Evolutionary conservation across 768 basidiomycete species (phyloP).

Genomic region (Leccinum barrowsii): DNA sequence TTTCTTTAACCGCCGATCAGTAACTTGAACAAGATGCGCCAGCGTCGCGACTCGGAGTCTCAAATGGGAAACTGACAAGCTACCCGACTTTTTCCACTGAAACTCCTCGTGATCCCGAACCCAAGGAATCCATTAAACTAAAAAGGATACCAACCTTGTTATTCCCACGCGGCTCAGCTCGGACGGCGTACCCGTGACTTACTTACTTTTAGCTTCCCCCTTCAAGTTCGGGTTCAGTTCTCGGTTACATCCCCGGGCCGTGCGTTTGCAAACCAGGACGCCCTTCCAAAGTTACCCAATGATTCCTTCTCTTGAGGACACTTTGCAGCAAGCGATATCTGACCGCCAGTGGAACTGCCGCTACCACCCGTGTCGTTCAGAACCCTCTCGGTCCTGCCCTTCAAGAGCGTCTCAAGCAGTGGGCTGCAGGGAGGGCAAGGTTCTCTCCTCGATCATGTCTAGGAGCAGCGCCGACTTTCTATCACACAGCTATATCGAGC

Average conservation of each 20-base stretch:
- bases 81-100: no score
- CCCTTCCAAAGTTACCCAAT: slow-evolving; percentile 84
- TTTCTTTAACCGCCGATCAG: no score
- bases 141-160: no score
- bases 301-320: slow-evolving; percentile 82
- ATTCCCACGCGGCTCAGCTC: background rate
- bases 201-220: background rate
- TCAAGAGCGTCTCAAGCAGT: slow-evolving; percentile 72
- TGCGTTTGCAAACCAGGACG: slow-evolving; percentile 59
- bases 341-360: slow-evolving; percentile 66
- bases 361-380: slow-evolving; percentile 70
- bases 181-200: background rate
- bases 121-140: no score
- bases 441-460: slow-evolving; percentile 28
- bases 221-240: background rate
- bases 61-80: no score
- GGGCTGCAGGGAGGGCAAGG: slow-evolving; percentile 72
- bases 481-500: slow-evolving; percentile 81
- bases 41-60: no score
- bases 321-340: slow-evolving; percentile 70
- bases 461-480: background rate
- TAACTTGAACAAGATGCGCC: no score
- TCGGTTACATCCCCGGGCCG: slow-evolving; percentile 3
- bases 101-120: no score
- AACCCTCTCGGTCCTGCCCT: slow-evolving; percentile 84